These are phyloP conservation scores for Protomyces lactucae-debilis DNA, from an alignment of 1,139 yeast genomes.

Conservation along the genomic window DNA sequence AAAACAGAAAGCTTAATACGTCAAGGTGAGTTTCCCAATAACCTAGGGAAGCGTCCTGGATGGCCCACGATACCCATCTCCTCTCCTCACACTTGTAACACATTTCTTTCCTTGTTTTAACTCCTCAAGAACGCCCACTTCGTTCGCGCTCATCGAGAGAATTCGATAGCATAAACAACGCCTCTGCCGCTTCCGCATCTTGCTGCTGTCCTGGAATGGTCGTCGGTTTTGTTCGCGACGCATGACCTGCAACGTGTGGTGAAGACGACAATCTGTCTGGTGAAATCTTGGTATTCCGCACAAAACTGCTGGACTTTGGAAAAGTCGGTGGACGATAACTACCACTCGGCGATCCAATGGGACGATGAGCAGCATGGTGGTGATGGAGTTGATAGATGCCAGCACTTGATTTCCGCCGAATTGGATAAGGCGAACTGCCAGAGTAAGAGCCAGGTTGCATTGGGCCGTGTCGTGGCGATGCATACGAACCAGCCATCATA, in stretches of 20 bases:
- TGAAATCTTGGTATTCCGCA: slow-evolving; percentile 13
- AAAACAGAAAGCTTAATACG: too few species aligned
- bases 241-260: background rate
- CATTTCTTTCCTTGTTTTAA: too few species aligned
- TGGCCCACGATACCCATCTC: background rate
- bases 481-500: background rate
- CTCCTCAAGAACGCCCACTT: background rate
- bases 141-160: background rate
- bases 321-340: slow-evolving; percentile 6
- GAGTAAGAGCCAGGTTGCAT: background rate
- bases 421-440: slow-evolving; percentile 12
- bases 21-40: background rate
- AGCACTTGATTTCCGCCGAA: slow-evolving; percentile 18
- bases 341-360: background rate
- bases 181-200: slow-evolving; percentile 17
- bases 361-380: background rate
- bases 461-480: background rate
- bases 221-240: background rate
- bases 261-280: background rate
- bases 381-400: slow-evolving; percentile 10
- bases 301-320: slow-evolving; percentile 11
- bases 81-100: background rate
- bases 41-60: background rate
- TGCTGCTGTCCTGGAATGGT: background rate
- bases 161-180: slow-evolving; percentile 14